Conservation (phyloP, 2,329 filamentous ascomycete genomes). For the Aspergillus felis region DNA sequence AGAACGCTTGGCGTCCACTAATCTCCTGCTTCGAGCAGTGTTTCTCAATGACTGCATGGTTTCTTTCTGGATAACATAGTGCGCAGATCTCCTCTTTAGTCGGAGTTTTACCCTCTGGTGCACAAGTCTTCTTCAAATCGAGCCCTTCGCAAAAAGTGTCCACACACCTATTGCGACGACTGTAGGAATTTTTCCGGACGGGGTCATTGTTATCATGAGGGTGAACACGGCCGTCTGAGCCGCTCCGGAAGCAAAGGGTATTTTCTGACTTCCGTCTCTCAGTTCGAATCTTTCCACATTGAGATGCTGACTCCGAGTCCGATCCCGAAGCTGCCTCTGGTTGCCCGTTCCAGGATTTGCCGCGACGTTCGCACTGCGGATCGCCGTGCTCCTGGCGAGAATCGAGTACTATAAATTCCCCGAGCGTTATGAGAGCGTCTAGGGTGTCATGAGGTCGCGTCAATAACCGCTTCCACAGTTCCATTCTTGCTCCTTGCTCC, state of each 20-base stretch:
- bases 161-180: conserved; percentile 6
- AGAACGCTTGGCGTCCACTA: conserved; percentile 11
- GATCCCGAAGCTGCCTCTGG: neutral
- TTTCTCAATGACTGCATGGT: conserved; percentile 6
- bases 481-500: neutral
- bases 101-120: neutral
- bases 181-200: neutral
- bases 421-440: neutral
- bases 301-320: neutral
- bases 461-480: neutral
- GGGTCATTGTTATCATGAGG: neutral
- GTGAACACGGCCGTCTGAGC: neutral
- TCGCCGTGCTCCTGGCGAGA: neutral
- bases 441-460: neutral
- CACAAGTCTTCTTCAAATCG: conserved; percentile 8
- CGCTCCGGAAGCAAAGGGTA: neutral
- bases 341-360: neutral
- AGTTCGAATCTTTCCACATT: neutral
- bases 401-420: neutral
- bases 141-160: conserved; percentile 8
- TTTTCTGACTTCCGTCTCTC: neutral
- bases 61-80: conserved; percentile 13
- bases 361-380: neutral
- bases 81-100: conserved; percentile 9
- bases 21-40: conserved; percentile 12